Evolutionary conservation across 2,329 filamentous ascomycete species (phyloP).

Genomic region (Trichoderma lentiforme): DNA sequence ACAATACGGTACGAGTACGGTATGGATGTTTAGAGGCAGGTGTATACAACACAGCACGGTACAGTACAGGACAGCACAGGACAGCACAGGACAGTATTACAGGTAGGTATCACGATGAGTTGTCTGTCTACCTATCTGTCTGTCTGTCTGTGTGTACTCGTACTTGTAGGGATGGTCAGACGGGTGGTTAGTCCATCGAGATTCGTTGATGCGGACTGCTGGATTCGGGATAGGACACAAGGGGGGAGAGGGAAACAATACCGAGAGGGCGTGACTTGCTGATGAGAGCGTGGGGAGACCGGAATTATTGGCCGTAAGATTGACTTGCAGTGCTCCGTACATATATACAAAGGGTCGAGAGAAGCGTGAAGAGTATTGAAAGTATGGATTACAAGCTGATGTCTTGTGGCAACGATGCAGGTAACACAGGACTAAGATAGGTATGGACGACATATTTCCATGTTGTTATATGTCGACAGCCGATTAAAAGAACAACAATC

Average conservation of each 20-base stretch:
- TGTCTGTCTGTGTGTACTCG: background rate
- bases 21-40: background rate
- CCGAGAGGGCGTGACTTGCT: background rate
- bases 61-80: background rate
- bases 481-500: background rate
- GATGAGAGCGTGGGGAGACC: background rate
- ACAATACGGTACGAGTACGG: too few relatives aligned
- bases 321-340: background rate
- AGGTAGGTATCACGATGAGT: background rate
- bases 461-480: background rate
- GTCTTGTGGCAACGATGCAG: background rate
- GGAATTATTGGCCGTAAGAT: background rate
- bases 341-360: background rate
- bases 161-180: background rate
- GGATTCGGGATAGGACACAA: background rate
- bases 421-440: background rate
- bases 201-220: background rate
- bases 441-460: background rate
- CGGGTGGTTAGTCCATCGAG: background rate
- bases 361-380: background rate
- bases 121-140: background rate
- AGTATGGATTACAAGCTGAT: background rate
- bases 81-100: background rate
- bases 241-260: background rate
- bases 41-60: background rate